Conservation (phyloP, 106 monocot genomes). For the Cymbidium sinense region DNA sequence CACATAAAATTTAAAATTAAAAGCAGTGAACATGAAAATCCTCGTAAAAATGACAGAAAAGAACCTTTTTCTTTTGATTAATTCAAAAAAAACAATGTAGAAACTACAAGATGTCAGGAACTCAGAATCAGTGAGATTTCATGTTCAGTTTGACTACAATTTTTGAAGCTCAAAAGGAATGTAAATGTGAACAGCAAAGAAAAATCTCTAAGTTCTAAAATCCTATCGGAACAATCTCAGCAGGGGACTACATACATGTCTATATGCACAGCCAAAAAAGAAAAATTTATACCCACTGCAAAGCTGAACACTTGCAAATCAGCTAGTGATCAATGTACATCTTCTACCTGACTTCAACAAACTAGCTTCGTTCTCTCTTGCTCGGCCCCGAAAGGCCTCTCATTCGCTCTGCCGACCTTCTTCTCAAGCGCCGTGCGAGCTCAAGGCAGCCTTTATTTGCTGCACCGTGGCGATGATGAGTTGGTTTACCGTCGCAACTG, state of each 20-base stretch:
- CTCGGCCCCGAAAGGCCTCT: neutral
- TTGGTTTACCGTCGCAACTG: conserved; percentile 65
- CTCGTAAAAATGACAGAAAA: neutral
- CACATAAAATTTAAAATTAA: no score
- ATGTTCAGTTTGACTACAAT: neutral
- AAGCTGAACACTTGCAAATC: neutral
- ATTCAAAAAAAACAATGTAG: conserved; percentile 7
- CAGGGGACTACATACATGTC: neutral
- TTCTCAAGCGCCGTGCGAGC: conserved; percentile 14
- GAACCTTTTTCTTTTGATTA: conserved; percentile 5
- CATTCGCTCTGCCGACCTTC: neutral
- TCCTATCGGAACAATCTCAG: neutral
- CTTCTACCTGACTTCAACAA: neutral
- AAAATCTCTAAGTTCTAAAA: neutral
- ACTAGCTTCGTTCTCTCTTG: neutral
- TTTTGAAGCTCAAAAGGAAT: conserved; percentile 5
- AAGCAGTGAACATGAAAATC: neutral
- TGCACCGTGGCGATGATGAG: conserved; percentile 80
- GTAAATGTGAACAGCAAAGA: neutral
- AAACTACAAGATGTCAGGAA: conserved; percentile 7
- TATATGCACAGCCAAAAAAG: neutral
- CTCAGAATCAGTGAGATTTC: neutral
- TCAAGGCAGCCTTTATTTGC: conserved; percentile 85
- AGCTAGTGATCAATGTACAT: neutral
- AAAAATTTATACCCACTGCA: neutral